Conservation (phyloP, 1,139 yeast species). For the Petasospora fabianii region DNA sequence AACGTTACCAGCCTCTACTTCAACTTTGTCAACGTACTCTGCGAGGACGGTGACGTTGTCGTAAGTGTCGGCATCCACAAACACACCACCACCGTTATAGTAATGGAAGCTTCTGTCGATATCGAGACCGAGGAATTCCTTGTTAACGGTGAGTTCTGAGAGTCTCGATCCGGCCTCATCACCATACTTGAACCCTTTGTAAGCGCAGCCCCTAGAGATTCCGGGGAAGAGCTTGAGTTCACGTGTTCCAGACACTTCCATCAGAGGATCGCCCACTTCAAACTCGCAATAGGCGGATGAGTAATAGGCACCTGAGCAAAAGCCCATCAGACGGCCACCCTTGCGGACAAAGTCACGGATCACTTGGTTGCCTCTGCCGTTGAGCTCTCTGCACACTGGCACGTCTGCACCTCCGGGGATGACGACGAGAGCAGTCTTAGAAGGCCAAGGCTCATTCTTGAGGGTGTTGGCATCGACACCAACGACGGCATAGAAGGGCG, state of each 20-base stretch:
- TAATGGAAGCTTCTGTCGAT: conserved; percentile 38
- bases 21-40: conserved; percentile 45
- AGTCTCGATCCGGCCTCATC: conserved; percentile 74
- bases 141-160: conserved; percentile 41
- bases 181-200: conserved; percentile 73
- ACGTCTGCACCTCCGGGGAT: conserved; percentile 97
- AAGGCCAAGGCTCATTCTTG: conserved; percentile 82
- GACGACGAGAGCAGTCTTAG: conserved; percentile 73
- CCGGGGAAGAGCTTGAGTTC: conserved; percentile 85
- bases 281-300: conserved; percentile 77
- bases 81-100: conserved; percentile 87
- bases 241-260: conserved; percentile 84
- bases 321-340: conserved; percentile 83
- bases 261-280: conserved; percentile 60
- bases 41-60: conserved; percentile 70
- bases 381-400: conserved; percentile 65
- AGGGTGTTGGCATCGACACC: conserved; percentile 63
- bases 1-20: conserved; percentile 38
- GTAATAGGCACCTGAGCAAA: conserved; percentile 97
- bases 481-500: conserved; percentile 85
- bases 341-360: conserved; percentile 61
- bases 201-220: conserved; percentile 75
- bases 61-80: conserved; percentile 65
- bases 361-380: conserved; percentile 61
- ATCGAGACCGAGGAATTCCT: conserved; percentile 25